A percentile compares a stretch with the other conserved stretches of the same genome.
Conservation (phyloP, 305 asterid species). For the Fraxinus floribunda region DNA sequence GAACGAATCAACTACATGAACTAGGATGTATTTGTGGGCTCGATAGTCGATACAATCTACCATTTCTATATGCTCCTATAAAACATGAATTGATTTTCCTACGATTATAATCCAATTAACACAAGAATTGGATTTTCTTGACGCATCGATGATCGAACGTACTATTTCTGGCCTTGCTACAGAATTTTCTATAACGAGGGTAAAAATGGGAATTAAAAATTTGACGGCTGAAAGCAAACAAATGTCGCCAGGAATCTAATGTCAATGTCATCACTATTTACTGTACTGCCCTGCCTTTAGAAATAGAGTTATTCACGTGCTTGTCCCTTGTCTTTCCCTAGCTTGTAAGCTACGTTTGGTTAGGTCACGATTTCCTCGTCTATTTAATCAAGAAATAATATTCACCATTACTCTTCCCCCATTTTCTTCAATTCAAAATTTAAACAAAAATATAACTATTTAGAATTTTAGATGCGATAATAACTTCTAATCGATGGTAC, state of each 20-base stretch:
- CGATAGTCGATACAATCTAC: no score
- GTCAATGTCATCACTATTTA: constrained; percentile 17
- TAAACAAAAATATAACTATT: background rate
- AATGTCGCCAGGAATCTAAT: constrained; percentile 31
- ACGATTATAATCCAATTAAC: background rate
- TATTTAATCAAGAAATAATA: constrained; percentile 32
- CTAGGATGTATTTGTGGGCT: background rate
- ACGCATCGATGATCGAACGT: background rate
- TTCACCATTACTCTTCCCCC: constrained; percentile 38
- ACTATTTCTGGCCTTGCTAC: background rate
- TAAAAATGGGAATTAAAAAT: background rate
- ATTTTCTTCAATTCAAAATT: background rate
- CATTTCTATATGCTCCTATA: background rate
- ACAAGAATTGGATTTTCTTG: background rate
- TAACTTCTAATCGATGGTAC: background rate
- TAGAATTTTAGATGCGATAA: no score
- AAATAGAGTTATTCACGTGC: constrained; percentile 49
- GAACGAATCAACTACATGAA: no score
- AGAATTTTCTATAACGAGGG: background rate
- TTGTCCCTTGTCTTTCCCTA: constrained; percentile 24
- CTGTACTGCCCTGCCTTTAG: constrained; percentile 26
- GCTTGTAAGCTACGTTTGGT: constrained; percentile 18
- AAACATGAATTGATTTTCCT: background rate
- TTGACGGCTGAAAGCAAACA: constrained; percentile 37
- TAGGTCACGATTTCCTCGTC: constrained; percentile 57